Conservation (phyloP, 768 basidiomycete genomes). For the Ramaria rubella region DNA sequence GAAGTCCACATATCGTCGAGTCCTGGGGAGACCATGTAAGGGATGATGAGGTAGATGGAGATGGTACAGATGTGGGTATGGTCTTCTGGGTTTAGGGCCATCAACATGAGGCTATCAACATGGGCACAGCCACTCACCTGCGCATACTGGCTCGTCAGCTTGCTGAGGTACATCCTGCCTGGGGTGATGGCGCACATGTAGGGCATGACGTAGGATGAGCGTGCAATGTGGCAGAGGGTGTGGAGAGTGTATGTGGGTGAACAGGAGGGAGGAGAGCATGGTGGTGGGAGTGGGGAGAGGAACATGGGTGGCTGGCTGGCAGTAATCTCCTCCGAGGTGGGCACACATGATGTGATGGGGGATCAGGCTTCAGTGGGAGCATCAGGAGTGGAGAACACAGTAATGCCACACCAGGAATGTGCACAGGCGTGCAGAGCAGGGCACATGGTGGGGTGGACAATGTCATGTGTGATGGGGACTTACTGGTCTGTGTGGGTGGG, state of each 20-base stretch:
- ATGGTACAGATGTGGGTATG: too few relatives aligned
- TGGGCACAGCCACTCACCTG: slow-evolving; percentile 23
- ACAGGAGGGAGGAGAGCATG: slow-evolving; percentile 33
- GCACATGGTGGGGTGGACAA: slow-evolving; percentile 38
- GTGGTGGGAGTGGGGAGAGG: slow-evolving; percentile 25
- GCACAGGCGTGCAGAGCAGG: slow-evolving; percentile 50
- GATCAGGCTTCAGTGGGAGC: slow-evolving; percentile 9
- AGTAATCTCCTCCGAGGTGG: slow-evolving; percentile 10
- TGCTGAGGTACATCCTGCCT: slow-evolving; percentile 59
- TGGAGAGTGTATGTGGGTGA: slow-evolving; percentile 62
- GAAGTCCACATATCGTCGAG: too few relatives aligned
- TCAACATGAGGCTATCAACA: too few relatives aligned
- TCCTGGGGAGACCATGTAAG: too few relatives aligned
- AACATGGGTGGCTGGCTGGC: slow-evolving; percentile 21
- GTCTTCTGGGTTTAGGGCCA: too few relatives aligned
- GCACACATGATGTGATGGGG: slow-evolving; percentile 15
- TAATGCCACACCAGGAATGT: slow-evolving; percentile 59
- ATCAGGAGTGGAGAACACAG: slow-evolving; percentile 33
- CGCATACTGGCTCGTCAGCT: slow-evolving; percentile 84
- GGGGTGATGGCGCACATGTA: slow-evolving; percentile 60
- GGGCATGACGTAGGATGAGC: slow-evolving; percentile 53
- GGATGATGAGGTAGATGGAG: too few relatives aligned
- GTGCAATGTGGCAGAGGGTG: slow-evolving; percentile 50
- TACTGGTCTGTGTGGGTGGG: slow-evolving; percentile 28
- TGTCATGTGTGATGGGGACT: slow-evolving; percentile 41